These are phyloP conservation scores for Pseudonitzschia multistriata DNA, from an alignment of 108 stramenopile genomes.

Conservation along the genomic window DNA sequence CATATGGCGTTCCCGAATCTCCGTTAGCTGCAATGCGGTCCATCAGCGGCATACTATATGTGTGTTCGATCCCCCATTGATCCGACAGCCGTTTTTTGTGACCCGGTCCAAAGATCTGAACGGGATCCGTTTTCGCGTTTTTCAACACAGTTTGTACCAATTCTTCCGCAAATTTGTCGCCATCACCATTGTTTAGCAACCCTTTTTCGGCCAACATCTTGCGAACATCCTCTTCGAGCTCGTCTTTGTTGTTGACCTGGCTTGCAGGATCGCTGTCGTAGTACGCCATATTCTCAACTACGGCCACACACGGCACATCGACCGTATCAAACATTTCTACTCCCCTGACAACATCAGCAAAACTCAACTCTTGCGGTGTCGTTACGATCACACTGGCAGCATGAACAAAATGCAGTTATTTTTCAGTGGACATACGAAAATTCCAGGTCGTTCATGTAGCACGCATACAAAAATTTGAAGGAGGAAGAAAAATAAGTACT, in stretches of 20 bases:
- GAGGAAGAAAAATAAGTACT: too few relatives aligned
- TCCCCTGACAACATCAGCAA: constrained; percentile 95
- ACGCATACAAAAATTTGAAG: too few relatives aligned
- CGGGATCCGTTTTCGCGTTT: constrained; percentile 35
- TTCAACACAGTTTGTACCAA: constrained; percentile 51
- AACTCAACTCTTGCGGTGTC: constrained; percentile 93
- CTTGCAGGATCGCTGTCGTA: constrained; percentile 51
- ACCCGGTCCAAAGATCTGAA: constrained; percentile 81
- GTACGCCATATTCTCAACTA: constrained; percentile 99
- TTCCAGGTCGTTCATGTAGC: not conserved
- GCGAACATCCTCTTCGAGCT: constrained; percentile 38
- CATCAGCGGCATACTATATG: constrained; percentile 70
- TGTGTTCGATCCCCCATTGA: constrained; percentile 88
- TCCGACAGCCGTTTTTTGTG: constrained; percentile 69
- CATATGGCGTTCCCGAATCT: constrained; percentile 77
- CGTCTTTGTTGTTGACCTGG: constrained; percentile 32
- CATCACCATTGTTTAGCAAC: constrained; percentile 19
- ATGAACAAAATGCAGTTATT: not conserved
- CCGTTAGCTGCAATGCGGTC: constrained; percentile 78
- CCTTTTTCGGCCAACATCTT: constrained; percentile 39
- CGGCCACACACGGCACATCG: constrained; percentile 91
- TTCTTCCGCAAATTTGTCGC: constrained; percentile 36
- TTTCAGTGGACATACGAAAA: not conserved
- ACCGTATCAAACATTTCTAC: constrained; percentile 95
- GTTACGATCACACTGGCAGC: constrained; percentile 73